Conservation (phyloP, 495 filamentous ascomycete genomes). For the Elaphomyces granulatus region DNA sequence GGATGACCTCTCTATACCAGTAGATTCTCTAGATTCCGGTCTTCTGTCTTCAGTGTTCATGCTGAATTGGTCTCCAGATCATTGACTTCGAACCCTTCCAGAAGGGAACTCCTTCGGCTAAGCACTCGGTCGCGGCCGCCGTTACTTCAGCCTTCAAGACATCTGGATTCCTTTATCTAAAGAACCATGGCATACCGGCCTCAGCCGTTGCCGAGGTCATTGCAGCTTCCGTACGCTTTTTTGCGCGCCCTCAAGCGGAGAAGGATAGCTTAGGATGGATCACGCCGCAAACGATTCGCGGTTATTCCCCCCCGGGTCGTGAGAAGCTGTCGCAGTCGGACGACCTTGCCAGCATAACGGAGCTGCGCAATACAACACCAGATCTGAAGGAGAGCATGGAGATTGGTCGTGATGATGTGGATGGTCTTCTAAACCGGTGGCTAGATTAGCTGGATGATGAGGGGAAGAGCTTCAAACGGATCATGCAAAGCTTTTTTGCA, state of each 20-base stretch:
- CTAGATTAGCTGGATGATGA: slow-evolving; percentile 48
- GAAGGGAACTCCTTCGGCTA: slow-evolving; percentile 44
- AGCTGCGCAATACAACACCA: slow-evolving; percentile 41
- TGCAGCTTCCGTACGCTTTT: slow-evolving; percentile 59
- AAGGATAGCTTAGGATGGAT: slow-evolving; percentile 63
- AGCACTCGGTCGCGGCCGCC: slow-evolving; percentile 48
- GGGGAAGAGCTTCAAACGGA: slow-evolving; percentile 48
- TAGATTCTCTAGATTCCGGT: slow-evolving; percentile 19
- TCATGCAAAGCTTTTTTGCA: slow-evolving; percentile 59
- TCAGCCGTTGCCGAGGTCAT: slow-evolving; percentile 49
- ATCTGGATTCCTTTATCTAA: slow-evolving; percentile 85
- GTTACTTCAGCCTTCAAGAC: slow-evolving; percentile 70
- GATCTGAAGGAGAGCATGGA: slow-evolving; percentile 80
- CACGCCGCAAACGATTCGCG: slow-evolving; percentile 58
- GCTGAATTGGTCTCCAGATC: slow-evolving; percentile 37
- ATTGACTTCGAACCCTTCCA: slow-evolving; percentile 76
- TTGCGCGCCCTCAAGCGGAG: slow-evolving; percentile 48
- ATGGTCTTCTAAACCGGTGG: slow-evolving; percentile 64
- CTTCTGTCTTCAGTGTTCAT: not conserved
- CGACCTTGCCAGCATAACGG: slow-evolving; percentile 42
- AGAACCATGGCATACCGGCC: slow-evolving; percentile 54
- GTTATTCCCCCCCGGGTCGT: slow-evolving; percentile 59
- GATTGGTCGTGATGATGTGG: slow-evolving; percentile 62
- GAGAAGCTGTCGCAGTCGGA: slow-evolving; percentile 58
- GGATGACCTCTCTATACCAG: slow-evolving; percentile 56